These are phyloP conservation scores for Cryphonectria parasitica DNA, from an alignment of 2,329 filamentous ascomycete species.

Conservation along the genomic window DNA sequence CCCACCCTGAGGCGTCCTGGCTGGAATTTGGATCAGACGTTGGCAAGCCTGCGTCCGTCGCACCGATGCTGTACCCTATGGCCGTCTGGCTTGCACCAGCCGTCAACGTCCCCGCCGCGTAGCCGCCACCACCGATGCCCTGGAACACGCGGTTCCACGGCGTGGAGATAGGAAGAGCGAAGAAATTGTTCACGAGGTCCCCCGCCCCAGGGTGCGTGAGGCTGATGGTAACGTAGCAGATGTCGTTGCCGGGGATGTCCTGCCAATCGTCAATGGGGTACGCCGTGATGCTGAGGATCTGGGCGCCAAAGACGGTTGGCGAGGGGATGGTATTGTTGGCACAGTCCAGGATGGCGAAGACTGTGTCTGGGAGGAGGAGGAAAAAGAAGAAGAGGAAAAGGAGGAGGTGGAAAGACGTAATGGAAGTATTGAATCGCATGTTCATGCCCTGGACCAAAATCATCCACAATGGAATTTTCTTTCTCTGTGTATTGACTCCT, in stretches of 20 bases:
- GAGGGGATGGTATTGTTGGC: not conserved
- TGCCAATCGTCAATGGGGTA: not conserved
- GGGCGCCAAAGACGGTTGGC: not conserved
- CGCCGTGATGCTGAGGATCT: conserved; percentile 5
- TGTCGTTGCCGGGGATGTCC: not conserved
- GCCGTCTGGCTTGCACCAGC: not conserved
- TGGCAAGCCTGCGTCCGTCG: too few relatives aligned
- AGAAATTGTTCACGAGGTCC: not conserved
- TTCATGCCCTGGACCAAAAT: not conserved
- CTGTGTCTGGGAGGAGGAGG: not conserved
- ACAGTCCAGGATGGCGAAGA: not conserved
- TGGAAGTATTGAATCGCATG: not conserved
- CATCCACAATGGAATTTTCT: not conserved
- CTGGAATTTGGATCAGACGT: too few relatives aligned
- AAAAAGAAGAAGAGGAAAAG: not conserved
- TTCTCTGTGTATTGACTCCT: not conserved
- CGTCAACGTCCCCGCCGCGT: not conserved
- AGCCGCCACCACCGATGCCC: not conserved
- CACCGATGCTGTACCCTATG: not conserved
- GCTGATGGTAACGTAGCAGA: not conserved
- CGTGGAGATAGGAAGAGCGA: not conserved
- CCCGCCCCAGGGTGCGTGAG: conserved; percentile 1
- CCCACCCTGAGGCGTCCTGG: too few relatives aligned
- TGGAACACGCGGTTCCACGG: not conserved
- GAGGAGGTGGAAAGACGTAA: not conserved